phyloP scores from a whole-genome alignment of 371 early-diverging fungal genomes.

The Rhizomucor pusillus region DNA sequence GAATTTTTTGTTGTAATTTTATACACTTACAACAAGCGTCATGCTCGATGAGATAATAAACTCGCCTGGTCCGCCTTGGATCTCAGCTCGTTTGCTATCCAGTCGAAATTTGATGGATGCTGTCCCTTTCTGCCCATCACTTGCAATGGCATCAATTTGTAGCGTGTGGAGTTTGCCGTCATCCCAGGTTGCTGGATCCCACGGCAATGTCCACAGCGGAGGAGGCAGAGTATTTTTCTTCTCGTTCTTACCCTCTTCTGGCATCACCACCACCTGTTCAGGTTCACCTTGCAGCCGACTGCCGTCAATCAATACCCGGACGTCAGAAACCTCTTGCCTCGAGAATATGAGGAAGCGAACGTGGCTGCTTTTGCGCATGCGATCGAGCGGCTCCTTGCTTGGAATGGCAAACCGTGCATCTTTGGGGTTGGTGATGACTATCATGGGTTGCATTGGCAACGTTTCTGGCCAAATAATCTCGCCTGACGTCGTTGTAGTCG shows the following conservation, averaged over 20 bases:
- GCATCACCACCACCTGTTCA: too few species aligned
- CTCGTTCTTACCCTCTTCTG: constrained; percentile 28
- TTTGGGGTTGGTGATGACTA: constrained; percentile 88
- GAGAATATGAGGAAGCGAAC: constrained; percentile 77
- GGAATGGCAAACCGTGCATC: constrained; percentile 76
- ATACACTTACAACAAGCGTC: constrained; percentile 39
- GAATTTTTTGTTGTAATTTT: background rate
- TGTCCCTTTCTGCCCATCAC: constrained; percentile 41
- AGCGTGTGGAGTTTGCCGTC: constrained; percentile 63
- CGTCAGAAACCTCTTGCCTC: constrained; percentile 26
- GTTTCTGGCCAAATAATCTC: constrained; percentile 24
- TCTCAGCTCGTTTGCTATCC: constrained; percentile 57
- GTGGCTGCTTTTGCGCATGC: constrained; percentile 60
- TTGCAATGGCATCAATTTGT: constrained; percentile 54
- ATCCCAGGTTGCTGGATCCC: constrained; percentile 67
- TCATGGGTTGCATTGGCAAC: constrained; percentile 61
- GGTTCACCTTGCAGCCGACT: too few species aligned
- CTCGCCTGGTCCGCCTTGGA: constrained; percentile 70
- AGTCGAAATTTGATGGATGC: constrained; percentile 55
- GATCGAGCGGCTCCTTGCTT: constrained; percentile 66
- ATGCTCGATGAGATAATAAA: constrained; percentile 69
- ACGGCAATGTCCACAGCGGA: constrained; percentile 72
- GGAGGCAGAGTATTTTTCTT: constrained; percentile 37
- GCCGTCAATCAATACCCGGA: constrained; percentile 47
- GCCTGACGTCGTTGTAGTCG: constrained; percentile 7